Conservation (phyloP, 2,329 filamentous ascomycete species). For the Penicillium sp. region DNA sequence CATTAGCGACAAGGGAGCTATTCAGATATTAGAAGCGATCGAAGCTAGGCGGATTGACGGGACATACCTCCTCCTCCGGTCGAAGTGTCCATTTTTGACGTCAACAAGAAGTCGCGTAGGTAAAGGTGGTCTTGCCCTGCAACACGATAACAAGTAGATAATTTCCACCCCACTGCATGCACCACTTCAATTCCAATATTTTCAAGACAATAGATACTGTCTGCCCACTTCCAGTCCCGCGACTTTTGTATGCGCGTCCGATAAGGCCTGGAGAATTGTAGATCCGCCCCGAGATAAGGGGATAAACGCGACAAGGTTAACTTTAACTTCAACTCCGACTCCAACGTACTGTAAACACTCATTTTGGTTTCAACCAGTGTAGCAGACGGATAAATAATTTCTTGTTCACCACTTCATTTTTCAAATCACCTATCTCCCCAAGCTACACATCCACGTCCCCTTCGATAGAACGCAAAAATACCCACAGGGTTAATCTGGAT, state of each 20-base stretch:
- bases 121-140: not conserved
- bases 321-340: not conserved
- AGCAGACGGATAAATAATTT: too few relatives aligned
- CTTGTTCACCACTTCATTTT: too few relatives aligned
- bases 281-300: conserved; percentile 23
- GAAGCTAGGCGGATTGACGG: not conserved
- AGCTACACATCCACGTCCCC: too few relatives aligned
- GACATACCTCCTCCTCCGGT: conserved; percentile 26
- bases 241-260: conserved; percentile 21
- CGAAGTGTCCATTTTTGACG: conserved; percentile 30
- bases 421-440: too few relatives aligned
- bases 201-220: not conserved
- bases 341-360: too few relatives aligned
- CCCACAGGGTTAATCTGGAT: too few relatives aligned
- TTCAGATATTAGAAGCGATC: not conserved
- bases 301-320: conserved; percentile 18
- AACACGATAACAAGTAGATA: not conserved
- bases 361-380: too few relatives aligned
- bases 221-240: not conserved
- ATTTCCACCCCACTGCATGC: not conserved
- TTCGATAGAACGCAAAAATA: too few relatives aligned
- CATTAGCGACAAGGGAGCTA: conserved; percentile 19
- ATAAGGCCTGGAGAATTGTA: conserved; percentile 25
- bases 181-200: not conserved
- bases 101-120: not conserved